phyloP scores from a whole-genome alignment of 1,139 yeast species.

The Cylindricascospora bacillispora region DNA sequence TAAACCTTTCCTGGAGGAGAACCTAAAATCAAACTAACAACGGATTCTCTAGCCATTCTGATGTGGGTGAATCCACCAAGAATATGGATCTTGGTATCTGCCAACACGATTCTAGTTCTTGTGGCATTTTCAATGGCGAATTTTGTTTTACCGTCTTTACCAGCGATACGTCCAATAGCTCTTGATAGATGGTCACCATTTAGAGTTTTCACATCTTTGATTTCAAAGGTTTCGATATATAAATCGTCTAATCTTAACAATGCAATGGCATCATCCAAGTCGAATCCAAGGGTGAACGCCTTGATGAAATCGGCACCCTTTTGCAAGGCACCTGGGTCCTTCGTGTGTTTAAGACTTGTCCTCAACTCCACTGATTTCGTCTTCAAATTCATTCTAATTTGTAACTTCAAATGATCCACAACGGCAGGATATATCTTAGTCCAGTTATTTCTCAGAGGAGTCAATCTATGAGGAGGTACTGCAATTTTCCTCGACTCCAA shows the following conservation, averaged over 20 bases:
- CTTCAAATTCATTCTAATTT: slow-evolving; percentile 87
- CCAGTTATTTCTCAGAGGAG: slow-evolving; percentile 85
- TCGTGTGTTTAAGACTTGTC: slow-evolving; percentile 65
- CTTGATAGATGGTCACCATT: slow-evolving; percentile 94
- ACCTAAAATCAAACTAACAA: slow-evolving; percentile 87
- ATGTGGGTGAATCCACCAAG: slow-evolving; percentile 95
- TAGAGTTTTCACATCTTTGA: slow-evolving; percentile 91
- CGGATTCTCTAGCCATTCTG: slow-evolving; percentile 94
- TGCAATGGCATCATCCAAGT: slow-evolving; percentile 93
- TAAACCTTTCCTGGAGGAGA: slow-evolving; percentile 98
- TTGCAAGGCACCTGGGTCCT: slow-evolving; percentile 88
- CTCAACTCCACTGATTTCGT: slow-evolving; percentile 77
- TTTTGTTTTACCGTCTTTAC: slow-evolving; percentile 97
- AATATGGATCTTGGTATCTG: slow-evolving; percentile 91
- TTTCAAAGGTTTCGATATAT: slow-evolving; percentile 91
- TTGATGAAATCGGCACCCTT: slow-evolving; percentile 94
- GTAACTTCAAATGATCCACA: slow-evolving; percentile 86
- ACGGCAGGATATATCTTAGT: slow-evolving; percentile 88
- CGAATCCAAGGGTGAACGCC: slow-evolving; percentile 93
- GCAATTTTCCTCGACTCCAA: slow-evolving; percentile 78
- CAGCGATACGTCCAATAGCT: slow-evolving; percentile 99
- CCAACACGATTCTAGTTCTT: slow-evolving; percentile 91
- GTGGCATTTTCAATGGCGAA: slow-evolving; percentile 98
- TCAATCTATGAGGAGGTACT: slow-evolving; percentile 94
- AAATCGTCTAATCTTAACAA: slow-evolving; percentile 85